Evolutionary conservation across 352 stramenopile species (phyloP).

Genomic region (Blastocystis sp.): DNA sequence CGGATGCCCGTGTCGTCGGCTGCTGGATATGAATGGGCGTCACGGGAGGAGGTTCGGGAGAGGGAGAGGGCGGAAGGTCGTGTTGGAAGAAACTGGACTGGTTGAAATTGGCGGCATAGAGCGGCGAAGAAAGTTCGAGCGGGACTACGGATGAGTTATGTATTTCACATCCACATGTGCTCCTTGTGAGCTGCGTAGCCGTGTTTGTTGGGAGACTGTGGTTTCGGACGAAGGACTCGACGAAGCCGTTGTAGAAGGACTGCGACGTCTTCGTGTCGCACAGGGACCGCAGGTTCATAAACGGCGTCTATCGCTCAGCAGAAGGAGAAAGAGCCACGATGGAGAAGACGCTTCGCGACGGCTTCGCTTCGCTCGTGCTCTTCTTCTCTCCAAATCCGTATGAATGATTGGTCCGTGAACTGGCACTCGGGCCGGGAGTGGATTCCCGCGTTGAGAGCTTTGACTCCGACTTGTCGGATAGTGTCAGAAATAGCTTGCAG

Average conservation of each 20-base stretch:
- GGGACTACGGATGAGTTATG: neutral
- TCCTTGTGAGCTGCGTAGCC: neutral
- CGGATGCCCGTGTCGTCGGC: too few species aligned
- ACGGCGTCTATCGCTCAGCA: neutral
- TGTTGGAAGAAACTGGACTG: neutral
- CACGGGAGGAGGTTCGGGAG: neutral
- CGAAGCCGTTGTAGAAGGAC: neutral
- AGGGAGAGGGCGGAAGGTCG: neutral
- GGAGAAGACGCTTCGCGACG: neutral
- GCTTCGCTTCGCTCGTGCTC: neutral
- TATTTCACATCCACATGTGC: neutral
- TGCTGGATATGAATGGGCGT: neutral
- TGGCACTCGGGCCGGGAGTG: neutral
- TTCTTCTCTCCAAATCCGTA: neutral
- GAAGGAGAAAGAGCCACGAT: neutral
- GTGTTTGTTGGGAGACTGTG: neutral
- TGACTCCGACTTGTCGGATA: neutral
- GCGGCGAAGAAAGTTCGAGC: neutral
- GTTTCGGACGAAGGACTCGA: neutral
- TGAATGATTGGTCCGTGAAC: neutral
- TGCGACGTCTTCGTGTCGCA: neutral
- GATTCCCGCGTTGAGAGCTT: neutral
- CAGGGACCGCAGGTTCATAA: neutral
- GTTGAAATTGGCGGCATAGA: neutral
- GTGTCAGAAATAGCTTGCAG: slow-evolving; percentile 4